These are phyloP conservation scores for Ilyonectria robusta DNA, from an alignment of 2,329 filamentous ascomycete species.

Conservation along the genomic window DNA sequence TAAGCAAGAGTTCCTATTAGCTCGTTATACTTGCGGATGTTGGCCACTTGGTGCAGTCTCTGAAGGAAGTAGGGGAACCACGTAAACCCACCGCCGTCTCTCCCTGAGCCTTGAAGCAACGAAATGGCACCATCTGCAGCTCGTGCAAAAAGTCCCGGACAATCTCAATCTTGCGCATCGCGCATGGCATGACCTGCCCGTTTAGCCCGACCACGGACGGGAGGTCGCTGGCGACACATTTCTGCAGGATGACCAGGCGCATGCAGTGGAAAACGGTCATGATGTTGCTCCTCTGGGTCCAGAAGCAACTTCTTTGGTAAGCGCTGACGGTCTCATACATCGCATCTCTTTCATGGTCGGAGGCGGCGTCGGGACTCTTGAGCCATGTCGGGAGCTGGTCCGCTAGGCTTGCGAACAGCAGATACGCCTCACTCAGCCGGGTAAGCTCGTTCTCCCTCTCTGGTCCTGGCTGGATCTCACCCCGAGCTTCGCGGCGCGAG, in stretches of 20 bases:
- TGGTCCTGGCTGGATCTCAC: too few species aligned
- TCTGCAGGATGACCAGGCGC: neutral
- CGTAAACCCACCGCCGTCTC: slow-evolving; percentile 17
- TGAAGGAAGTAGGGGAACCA: neutral
- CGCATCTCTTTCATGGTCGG: neutral
- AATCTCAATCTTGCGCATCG: slow-evolving; percentile 21
- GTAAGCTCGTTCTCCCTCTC: too few species aligned
- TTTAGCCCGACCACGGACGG: neutral
- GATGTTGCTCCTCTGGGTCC: neutral
- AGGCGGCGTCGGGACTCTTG: neutral
- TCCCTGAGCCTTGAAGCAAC: slow-evolving; percentile 17
- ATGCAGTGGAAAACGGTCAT: neutral
- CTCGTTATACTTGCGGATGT: too few species aligned
- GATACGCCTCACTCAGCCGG: too few species aligned
- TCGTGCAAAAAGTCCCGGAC: slow-evolving; percentile 20
- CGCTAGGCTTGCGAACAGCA: too few species aligned
- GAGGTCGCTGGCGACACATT: neutral
- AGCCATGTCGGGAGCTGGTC: neutral
- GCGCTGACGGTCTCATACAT: neutral
- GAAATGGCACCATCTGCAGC: slow-evolving; percentile 12
- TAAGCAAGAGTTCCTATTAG: neutral
- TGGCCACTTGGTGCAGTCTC: too few species aligned
- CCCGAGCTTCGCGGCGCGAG: too few species aligned
- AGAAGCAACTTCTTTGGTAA: neutral
- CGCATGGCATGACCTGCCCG: neutral